Base-by-base conservation (phyloP, 768 basidiomycete genomes). In the Favolaschia claudopus region DNA sequence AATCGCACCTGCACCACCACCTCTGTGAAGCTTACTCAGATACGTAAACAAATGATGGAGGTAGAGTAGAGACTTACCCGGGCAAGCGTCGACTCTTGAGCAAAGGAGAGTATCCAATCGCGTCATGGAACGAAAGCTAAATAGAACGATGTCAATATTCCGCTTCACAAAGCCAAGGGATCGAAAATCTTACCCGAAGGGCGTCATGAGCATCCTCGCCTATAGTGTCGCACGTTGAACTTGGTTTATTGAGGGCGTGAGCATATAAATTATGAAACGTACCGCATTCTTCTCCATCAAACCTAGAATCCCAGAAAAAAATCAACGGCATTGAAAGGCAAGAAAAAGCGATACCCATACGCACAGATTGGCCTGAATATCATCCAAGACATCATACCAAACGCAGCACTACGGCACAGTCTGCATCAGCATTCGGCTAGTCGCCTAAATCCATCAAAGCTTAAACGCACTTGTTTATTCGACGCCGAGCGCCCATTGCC, bases 71-170 rank as follows among this genome's bases (percentile, higher is more conserved):
- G 5, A 56, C 46, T 2, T 17, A 63, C 62, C 62, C 62, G 19
- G 46, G 63, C 33, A 50, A 9, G 1, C 40, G 22, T 17, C 46
- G 37, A 1, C 12, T n/a, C 7, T 39, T 55, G 28, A 65, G 46
- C 14, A 15, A 22, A 7, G 60, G 60, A 2, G 61, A 63, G 36
- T 37, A 63, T 2, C 56, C 61, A 25, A 65, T 65, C 13, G 64
- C 61, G 28, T 65, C 64, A 34, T 65, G 64, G 43, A 65, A 65
- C 10, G 61, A 37, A 12, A 65, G 49, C 64, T 65, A 27, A 4
- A 25, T 24, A 4, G 7, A 5, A n/a, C 19, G 7, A n/a, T n/a
- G n/a, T n/a, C n/a, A n/a, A 33, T 5, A 15, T 6, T 44, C 13
- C 19, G 4, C 14, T 36, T n/a, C 7, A 51, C 19, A 1, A 55